Base-by-base conservation (phyloP, 768 basidiomycete genomes). In the Crepidotus variabilis region DNA sequence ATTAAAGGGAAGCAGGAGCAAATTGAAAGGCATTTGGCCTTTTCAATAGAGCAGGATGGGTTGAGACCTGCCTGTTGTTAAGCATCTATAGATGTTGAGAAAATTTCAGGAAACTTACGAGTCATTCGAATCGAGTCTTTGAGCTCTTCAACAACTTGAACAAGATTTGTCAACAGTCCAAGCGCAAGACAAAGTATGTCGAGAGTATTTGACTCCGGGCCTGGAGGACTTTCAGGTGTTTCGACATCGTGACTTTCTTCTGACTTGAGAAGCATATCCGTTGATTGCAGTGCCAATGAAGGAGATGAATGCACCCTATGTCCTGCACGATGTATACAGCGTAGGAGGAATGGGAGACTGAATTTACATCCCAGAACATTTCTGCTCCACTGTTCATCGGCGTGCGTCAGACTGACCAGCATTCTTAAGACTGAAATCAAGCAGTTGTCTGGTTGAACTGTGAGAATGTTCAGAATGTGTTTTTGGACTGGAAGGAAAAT, bases 131-230 rank as follows among this genome's bases (percentile, higher is more conserved):
- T 66, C 2, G 72, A 61, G 35, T 75, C 67, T 46, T 81, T 82
- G 9, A 78, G 76, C n/a, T 69, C 72, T 0, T 77, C 75, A n/a
- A 77, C 72, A 5, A 72, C 73, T 63, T 91, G 87, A 0, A 90
- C 82, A 45, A 92, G 72, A 67, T 92, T 92, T 52, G 89, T 90
- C 39, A 92, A 71, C 9, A 92, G 71, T 1, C 86, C 91, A 5
- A 93, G 77, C 6, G 85, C 80, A 23, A 93, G 83, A 67, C 90
- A 92, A 4, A 91, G 72, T 33, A 79, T 76, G 65, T 93, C 92
- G n/a, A 89, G 73, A 2, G 78, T 71, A 36, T 79, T 75, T 4
- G 76, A 61, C 10, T 67, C 60, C 16, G 39, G 46, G 8, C 57
- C 62, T 32, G 65, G 56, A 8, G 59, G 60, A 16, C 55, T 45